Base-by-base conservation (phyloP, 2,329 filamentous ascomycete genomes). In the Rutstroemia sp. region DNA sequence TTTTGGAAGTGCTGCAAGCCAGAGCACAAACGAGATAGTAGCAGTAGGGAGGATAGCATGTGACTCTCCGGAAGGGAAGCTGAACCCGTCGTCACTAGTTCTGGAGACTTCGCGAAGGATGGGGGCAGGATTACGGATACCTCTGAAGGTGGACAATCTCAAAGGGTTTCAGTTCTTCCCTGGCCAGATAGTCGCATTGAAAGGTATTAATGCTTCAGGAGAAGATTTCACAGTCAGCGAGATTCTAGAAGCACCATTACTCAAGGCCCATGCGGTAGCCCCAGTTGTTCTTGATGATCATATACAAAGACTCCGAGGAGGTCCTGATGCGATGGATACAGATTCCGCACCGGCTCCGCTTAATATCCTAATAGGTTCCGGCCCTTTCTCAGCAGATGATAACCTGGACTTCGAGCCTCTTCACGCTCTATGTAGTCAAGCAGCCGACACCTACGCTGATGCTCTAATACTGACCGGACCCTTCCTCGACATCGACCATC, bases 1-100 rank as follows among this genome's bases (percentile, higher is more conserved):
- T 0, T 95, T 99, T 70, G 92, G 92, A 49, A 96, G 89, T 69
- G 90, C 94, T 12, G 88, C 90, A 21, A 84, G 81, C 54, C 88
- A 95, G 70, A 89, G 89, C 62, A 95, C 90, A 2, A 86, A 83
- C 21, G 90, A 96, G 66, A 83, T 97, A 38, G 83, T 97, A 19
- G 91, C 91, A 3, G 88, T 99, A 0, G 94, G 94, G 4, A 83
- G 94, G 42, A 95, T 99, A 66, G 91, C 90, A 2, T 95, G 86
- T 0, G 94, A 99, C 72, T 85, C 87, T 2, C 72, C 80, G n/a
- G 90, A 94, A 70, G 92, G 90, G 16, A 94, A 86, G 68, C 79
- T 96, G 16, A 97, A 96, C 68, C 77, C 85, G 1, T 86, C 90
- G 0, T 95, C 90, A 1, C 74, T 97, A 18, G 86, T 96, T 3